These are phyloP conservation scores for Cercospora canescens DNA, from an alignment of 2,329 filamentous ascomycete genomes.

Conservation along the genomic window DNA sequence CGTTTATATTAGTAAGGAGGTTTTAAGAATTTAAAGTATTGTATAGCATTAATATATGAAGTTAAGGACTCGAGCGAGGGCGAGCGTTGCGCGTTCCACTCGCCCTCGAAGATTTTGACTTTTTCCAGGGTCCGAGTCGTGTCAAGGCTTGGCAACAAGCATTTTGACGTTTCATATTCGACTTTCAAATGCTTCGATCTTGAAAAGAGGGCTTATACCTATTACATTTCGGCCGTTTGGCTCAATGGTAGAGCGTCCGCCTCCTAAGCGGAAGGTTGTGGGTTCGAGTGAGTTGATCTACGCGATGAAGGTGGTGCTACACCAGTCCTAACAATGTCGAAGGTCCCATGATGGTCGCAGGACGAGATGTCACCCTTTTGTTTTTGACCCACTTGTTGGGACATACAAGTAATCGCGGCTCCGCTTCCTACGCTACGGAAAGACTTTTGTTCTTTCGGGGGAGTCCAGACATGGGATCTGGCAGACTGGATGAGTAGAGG, in stretches of 20 bases:
- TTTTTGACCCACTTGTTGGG: no score
- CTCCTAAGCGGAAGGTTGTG: constrained; percentile 28
- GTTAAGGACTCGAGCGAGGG: no score
- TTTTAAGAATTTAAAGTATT: no score
- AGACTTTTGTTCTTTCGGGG: not conserved
- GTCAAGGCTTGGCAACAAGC: not conserved
- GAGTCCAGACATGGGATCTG: no score
- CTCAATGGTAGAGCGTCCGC: constrained; percentile 27
- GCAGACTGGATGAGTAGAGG: not conserved
- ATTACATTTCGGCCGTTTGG: constrained; percentile 17
- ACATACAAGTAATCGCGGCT: not conserved
- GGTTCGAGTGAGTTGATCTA: constrained; percentile 11
- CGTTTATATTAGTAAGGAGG: no score
- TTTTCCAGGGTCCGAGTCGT: not conserved
- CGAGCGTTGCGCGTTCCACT: no score
- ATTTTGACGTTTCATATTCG: no score
- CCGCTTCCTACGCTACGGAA: no score
- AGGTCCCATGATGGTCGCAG: constrained; percentile 9
- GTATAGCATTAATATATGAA: no score
- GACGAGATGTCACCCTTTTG: not conserved
- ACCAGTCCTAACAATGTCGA: not conserved
- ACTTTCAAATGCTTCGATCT: no score
- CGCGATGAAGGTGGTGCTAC: fast-evolving
- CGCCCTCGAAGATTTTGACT: no score
- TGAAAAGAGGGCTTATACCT: no score